Percentiles rank a stretch among this genome's conserved stretches.
These are phyloP conservation scores for Dactylellina sp. DNA, from an alignment of 2,329 filamentous ascomycete species.

Conservation along the genomic window DNA sequence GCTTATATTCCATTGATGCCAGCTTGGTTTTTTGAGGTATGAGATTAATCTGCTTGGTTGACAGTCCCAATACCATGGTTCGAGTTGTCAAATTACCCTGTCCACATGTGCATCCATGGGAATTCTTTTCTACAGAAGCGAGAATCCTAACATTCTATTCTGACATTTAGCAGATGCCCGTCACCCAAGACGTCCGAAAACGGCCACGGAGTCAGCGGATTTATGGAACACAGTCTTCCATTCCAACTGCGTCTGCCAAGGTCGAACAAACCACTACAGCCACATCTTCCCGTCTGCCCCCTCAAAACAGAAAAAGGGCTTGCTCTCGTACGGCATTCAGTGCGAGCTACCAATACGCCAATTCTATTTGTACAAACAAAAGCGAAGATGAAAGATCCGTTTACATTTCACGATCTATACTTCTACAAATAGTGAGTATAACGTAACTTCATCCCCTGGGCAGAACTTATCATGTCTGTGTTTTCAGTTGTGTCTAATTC, in stretches of 20 bases:
- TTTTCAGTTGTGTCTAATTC: slow-evolving; percentile 5
- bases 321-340: slow-evolving; percentile 51
- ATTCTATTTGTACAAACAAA: slow-evolving; percentile 11
- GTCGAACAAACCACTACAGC: slow-evolving; percentile 21
- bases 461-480: background rate
- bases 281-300: background rate
- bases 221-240: slow-evolving; percentile 14
- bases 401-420: slow-evolving; percentile 35
- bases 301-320: slow-evolving; percentile 13
- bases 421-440: slow-evolving; percentile 52
- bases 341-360: slow-evolving; percentile 45
- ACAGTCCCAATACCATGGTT: slow-evolving; percentile 50
- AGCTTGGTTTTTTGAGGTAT: slow-evolving; percentile 56
- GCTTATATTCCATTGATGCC: slow-evolving; percentile 55
- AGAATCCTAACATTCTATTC: slow-evolving; percentile 20
- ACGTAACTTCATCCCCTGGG: too few relatives aligned
- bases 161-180: slow-evolving; percentile 47
- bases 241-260: slow-evolving; percentile 37
- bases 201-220: slow-evolving; percentile 24
- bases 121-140: background rate
- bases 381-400: slow-evolving; percentile 18
- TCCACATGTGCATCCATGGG: slow-evolving; percentile 9
- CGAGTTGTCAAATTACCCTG: slow-evolving; percentile 3
- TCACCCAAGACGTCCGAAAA: slow-evolving; percentile 50
- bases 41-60: slow-evolving; percentile 19